A percentile compares a stretch with the other conserved stretches of the same genome.
Evolutionary conservation across 2,329 filamentous ascomycete genomes (phyloP).

Genomic region (Cryoendolithus antarcticus): DNA sequence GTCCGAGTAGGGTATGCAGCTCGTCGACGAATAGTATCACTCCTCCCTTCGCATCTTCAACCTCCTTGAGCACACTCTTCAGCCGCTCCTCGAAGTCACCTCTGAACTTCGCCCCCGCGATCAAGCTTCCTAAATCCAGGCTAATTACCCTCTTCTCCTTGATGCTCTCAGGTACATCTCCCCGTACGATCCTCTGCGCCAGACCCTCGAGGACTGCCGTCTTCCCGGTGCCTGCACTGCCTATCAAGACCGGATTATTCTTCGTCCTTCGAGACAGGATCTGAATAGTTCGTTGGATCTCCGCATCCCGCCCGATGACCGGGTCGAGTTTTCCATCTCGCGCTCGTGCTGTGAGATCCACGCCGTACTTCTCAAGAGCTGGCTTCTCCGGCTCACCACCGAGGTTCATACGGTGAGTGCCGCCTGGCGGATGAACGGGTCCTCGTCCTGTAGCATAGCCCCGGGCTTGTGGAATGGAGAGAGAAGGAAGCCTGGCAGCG

Average conservation of each 20-base stretch:
- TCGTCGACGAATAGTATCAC: conserved; percentile 95
- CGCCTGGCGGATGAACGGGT: conserved; percentile 73
- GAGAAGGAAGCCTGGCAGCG: conserved; percentile 3
- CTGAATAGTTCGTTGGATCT: conserved; percentile 91
- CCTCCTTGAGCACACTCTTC: conserved; percentile 83
- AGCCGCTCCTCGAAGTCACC: conserved; percentile 93
- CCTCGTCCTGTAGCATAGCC: conserved; percentile 36
- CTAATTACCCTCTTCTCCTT: conserved; percentile 86
- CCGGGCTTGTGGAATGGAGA: conserved; percentile 26
- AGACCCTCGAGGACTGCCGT: conserved; percentile 87
- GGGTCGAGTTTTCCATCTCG: conserved; percentile 86
- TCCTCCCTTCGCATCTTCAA: conserved; percentile 74
- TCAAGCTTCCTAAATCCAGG: conserved; percentile 79
- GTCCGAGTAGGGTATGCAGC: conserved; percentile 75
- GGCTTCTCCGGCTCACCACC: conserved; percentile 65
- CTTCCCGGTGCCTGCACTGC: conserved; percentile 82
- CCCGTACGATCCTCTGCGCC: conserved; percentile 76
- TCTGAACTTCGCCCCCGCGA: conserved; percentile 88
- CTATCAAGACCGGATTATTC: conserved; percentile 92
- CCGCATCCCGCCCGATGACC: conserved; percentile 81
- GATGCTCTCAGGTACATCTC: conserved; percentile 90
- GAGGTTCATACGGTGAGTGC: conserved; percentile 88
- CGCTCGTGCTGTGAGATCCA: conserved; percentile 78
- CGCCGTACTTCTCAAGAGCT: conserved; percentile 78
- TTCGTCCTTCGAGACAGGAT: conserved; percentile 86